These are phyloP conservation scores for Penicillium bialowiezense DNA, from an alignment of 495 filamentous ascomycete genomes.

Conservation along the genomic window DNA sequence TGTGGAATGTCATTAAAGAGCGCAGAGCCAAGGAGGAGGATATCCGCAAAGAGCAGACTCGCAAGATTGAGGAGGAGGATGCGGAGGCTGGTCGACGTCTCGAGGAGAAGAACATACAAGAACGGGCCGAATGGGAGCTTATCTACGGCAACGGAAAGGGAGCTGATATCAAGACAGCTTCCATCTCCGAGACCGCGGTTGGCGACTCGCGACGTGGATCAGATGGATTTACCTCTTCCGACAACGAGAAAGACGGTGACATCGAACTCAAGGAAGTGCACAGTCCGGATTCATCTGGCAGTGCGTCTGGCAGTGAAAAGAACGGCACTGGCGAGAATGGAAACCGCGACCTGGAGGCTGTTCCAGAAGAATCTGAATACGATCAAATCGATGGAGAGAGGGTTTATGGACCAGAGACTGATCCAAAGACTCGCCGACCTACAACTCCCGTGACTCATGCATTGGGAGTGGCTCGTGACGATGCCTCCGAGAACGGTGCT, in stretches of 20 bases:
- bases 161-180: constrained; percentile 6
- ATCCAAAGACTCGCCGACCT: constrained; percentile 5
- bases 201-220: constrained; percentile 26
- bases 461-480: constrained; percentile 22
- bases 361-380: constrained; percentile 15
- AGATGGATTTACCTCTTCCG: constrained; percentile 18
- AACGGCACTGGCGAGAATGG: not conserved
- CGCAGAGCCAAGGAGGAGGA: constrained; percentile 60
- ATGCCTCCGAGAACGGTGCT: constrained; percentile 34
- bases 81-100: constrained; percentile 63
- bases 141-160: constrained; percentile 54
- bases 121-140: constrained; percentile 77
- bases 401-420: not conserved
- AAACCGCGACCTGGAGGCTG: constrained; percentile 12
- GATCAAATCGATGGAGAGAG: not conserved
- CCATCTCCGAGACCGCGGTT: constrained; percentile 29
- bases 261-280: constrained; percentile 37
- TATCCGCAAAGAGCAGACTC: constrained; percentile 53
- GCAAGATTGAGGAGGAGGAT: constrained; percentile 66
- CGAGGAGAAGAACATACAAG: constrained; percentile 63
- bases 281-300: constrained; percentile 17
- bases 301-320: constrained; percentile 23
- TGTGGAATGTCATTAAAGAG: constrained; percentile 86
- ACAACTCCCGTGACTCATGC: constrained; percentile 3
- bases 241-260: constrained; percentile 30